Evolutionary conservation across 2,329 filamentous ascomycete genomes (phyloP).

Genomic region (Periconia sp.): DNA sequence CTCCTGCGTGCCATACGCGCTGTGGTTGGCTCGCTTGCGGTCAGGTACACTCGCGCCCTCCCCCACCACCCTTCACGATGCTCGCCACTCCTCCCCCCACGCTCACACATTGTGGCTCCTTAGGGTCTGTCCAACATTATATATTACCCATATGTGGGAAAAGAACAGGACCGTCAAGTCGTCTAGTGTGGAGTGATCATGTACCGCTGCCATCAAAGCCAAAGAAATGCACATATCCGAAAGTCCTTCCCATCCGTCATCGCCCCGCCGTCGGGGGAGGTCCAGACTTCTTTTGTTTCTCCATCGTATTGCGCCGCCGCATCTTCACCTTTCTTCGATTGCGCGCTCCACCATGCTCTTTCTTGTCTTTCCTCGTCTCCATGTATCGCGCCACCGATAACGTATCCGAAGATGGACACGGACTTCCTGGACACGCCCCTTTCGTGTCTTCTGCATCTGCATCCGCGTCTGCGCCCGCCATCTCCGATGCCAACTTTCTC

Average conservation of each 20-base stretch:
- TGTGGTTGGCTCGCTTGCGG: constrained; percentile 6
- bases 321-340: constrained; percentile 28
- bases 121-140: not conserved
- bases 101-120: too few species aligned
- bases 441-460: constrained; percentile 16
- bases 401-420: constrained; percentile 41
- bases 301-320: constrained; percentile 22
- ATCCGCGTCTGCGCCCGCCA: constrained; percentile 21
- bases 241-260: too few species aligned
- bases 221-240: too few species aligned
- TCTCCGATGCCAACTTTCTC: constrained; percentile 29
- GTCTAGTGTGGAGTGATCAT: too few species aligned
- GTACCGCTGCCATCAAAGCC: too few species aligned
- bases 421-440: constrained; percentile 26
- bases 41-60: constrained; percentile 5
- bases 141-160: too few species aligned
- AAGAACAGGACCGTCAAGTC: too few species aligned
- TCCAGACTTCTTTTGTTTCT: constrained; percentile 11
- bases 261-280: too few species aligned
- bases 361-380: constrained; percentile 18
- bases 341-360: constrained; percentile 18
- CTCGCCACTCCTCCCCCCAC: constrained; percentile 8
- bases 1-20: not conserved
- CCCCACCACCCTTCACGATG: constrained; percentile 1
- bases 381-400: constrained; percentile 24